Conservation (phyloP, 1,284 basidiomycete genomes). For the Heterobasidion occidentale region DNA sequence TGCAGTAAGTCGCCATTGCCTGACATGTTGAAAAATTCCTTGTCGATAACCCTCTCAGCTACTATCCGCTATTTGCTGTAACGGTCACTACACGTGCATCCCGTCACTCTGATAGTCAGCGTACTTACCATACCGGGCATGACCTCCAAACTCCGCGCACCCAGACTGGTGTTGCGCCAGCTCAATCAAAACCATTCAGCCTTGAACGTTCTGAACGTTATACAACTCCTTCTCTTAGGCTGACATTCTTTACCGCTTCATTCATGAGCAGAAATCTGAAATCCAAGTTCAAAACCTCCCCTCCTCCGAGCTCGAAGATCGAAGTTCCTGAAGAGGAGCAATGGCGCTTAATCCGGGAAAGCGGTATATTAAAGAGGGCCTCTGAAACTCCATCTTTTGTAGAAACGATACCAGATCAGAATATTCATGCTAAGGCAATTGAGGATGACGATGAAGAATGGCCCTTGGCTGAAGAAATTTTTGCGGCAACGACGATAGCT, state of each 20-base stretch:
- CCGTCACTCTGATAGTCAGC: no score
- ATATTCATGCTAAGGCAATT: constrained; percentile 8
- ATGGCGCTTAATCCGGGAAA: constrained; percentile 64
- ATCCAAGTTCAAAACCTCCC: constrained; percentile 8
- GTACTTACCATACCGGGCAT: no score
- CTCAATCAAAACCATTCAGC: no score
- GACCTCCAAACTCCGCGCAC: no score
- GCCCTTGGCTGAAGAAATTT: constrained; percentile 61
- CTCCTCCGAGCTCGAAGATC: constrained; percentile 5
- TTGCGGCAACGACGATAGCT: constrained; percentile 51
- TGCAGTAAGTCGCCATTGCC: background rate
- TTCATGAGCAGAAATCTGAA: constrained; percentile 35
- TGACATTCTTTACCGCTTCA: background rate
- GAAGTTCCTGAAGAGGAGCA: constrained; percentile 69
- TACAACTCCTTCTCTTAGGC: no score
- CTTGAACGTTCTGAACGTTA: no score
- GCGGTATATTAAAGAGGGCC: constrained; percentile 48
- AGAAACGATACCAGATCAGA: constrained; percentile 4
- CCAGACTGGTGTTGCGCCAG: no score
- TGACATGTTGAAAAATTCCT: constrained; percentile 14
- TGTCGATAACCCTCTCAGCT: no score
- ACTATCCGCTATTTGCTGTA: no score
- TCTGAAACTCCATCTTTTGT: background rate
- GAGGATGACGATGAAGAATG: constrained; percentile 28
- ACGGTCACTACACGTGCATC: no score